Base-by-base conservation (phyloP, 768 basidiomycete genomes). In the Leccinum truebloodii region DNA sequence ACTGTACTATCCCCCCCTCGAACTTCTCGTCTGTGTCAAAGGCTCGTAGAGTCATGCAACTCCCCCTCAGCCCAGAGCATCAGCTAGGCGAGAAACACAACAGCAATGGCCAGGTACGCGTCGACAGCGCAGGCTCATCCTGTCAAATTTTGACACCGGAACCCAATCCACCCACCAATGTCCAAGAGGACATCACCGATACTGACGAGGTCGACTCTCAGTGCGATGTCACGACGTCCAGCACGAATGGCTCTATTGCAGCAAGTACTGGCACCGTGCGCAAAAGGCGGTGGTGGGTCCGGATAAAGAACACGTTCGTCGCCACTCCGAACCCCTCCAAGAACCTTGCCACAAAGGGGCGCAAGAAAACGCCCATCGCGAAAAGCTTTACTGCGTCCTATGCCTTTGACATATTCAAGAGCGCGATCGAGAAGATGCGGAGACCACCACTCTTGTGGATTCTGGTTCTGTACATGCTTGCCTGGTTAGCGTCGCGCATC, bases 401-500 rank as follows among this genome's bases (percentile, higher is more conserved):
- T 68, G 28, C 73, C 20, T 66, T 82, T 28, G 83, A 84, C 65
- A 71, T 91, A 37, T 28, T 86, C 59, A 69, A 69, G 48, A 76
- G 71, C 22, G 80, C 84, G 0, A 64, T 89, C 46, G 69, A 74
- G n/a, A 76, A 84, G 32, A 77, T 90, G 59, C 81, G 83, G 44
- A 76, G 67, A 28, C 28, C 28, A 57, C 89, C 89, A 2, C 76
- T 92, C 14, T 79, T 80, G 6, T 55, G 87, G 60, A 65, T 87
- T 37, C 64, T 87, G 22, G 80, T 81, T 60, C 32, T 86, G 10
- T 84, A 76, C 73, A 62, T 87, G 61, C 73, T 89, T 35, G 75
- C 81, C 8, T 64, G 81, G 58, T 63, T 84, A 62, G 52, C 82
- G 7, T 71, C 68, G n/a, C 65, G 69, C 35, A 71, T 86, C 52